phyloP scores from a whole-genome alignment of 1,139 yeast species.

The Saccharomyces hybrid region DNA sequence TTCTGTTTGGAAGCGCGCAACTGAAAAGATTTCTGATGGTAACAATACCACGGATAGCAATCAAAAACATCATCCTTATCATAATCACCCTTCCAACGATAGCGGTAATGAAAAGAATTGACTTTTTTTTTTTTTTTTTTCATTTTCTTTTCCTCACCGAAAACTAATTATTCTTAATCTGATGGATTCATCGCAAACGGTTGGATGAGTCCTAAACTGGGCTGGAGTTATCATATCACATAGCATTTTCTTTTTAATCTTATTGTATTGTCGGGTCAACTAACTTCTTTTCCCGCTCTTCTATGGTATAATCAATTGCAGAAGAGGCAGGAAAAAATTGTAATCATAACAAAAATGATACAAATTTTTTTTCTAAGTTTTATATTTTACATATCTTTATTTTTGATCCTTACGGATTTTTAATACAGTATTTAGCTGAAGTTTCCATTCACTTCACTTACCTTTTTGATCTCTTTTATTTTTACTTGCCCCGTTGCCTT shows the following conservation, averaged over 20 bases:
- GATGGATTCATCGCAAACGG: background rate
- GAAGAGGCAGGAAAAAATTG: background rate
- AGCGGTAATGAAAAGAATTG: background rate
- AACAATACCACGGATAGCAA: constrained; percentile 1
- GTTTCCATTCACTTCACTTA: background rate
- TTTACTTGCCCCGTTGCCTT: background rate
- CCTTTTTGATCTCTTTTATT: background rate
- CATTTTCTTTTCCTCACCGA: background rate
- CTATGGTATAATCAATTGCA: background rate
- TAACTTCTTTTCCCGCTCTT: background rate
- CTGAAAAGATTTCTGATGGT: constrained; percentile 28
- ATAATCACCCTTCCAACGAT: background rate
- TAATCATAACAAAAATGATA: background rate
- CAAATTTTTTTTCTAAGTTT: background rate
- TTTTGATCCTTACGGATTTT: background rate
- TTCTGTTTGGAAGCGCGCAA: constrained; percentile 50
- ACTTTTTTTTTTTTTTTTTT: background rate
- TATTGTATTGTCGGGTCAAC: background rate
- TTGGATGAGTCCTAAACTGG: background rate
- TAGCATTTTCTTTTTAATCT: background rate
- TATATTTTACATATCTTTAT: background rate
- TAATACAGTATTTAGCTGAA: background rate
- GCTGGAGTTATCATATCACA: background rate
- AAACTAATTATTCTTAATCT: background rate
- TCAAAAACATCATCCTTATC: background rate